Percentiles rank a stretch among this genome's conserved stretches.
Evolutionary conservation across 108 stramenopile species (phyloP).

Genomic region (Thalassiosira profunda): DNA sequence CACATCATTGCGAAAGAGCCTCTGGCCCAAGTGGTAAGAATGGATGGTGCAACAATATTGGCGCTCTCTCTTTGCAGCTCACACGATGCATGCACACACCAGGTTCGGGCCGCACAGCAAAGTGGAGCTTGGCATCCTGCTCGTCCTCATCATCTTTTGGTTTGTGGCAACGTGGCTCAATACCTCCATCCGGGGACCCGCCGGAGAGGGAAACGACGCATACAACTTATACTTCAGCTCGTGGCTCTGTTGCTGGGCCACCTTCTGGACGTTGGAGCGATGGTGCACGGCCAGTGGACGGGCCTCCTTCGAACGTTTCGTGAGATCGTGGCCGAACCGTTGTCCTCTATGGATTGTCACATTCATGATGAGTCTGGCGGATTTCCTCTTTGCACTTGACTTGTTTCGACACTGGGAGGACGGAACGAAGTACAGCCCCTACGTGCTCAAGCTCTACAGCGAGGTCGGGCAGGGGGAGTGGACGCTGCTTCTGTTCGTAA

Average conservation of each 20-base stretch:
- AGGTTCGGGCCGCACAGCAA: constrained; percentile 45
- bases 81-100: background rate
- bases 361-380: constrained; percentile 49
- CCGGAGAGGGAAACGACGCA: constrained; percentile 78
- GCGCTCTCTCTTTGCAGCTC: background rate
- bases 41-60: background rate
- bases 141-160: constrained; percentile 75
- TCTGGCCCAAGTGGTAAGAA: constrained; percentile 21
- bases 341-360: constrained; percentile 76
- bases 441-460: constrained; percentile 13
- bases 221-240: constrained; percentile 73
- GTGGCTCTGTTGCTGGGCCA: constrained; percentile 62
- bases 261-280: constrained; percentile 56
- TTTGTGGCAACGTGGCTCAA: constrained; percentile 63
- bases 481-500: constrained; percentile 48
- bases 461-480: constrained; percentile 48
- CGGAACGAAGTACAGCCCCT: constrained; percentile 5
- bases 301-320: constrained; percentile 54
- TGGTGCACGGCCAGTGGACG: constrained; percentile 59
- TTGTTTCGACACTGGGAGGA: constrained; percentile 36
- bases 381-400: constrained; percentile 67
- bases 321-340: constrained; percentile 75
- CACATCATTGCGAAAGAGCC: constrained; percentile 28
- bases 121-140: constrained; percentile 48
- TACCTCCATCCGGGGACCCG: constrained; percentile 64